Conservation (phyloP, 768 basidiomycete genomes). For the Amanita thiersii region DNA sequence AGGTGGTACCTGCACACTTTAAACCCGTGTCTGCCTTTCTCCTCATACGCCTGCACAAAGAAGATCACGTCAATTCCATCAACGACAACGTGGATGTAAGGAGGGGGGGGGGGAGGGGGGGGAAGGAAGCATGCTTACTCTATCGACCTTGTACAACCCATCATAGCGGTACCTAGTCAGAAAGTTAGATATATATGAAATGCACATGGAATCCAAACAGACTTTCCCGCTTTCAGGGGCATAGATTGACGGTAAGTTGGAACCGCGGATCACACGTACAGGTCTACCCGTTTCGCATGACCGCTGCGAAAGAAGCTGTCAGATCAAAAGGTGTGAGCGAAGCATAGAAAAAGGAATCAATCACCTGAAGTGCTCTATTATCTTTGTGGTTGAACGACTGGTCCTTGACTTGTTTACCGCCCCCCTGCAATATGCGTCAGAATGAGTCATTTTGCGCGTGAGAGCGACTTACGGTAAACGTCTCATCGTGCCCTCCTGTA, state of each 20-base stretch:
- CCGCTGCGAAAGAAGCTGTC: constrained; percentile 14
- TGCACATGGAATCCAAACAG: neutral
- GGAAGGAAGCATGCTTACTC: constrained; percentile 15
- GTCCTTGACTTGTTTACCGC: constrained; percentile 18
- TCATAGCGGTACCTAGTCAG: constrained; percentile 32
- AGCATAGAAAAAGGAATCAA: neutral
- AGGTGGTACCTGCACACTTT: constrained; percentile 22
- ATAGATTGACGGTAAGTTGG: constrained; percentile 19
- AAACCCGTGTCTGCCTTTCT: constrained; percentile 20
- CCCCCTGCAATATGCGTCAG: neutral
- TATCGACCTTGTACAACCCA: constrained; percentile 29
- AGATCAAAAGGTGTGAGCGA: neutral
- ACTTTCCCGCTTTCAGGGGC: constrained; percentile 26
- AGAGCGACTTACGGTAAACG: constrained; percentile 12
- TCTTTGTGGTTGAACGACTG: constrained; percentile 26
- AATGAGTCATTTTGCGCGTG: constrained; percentile 1
- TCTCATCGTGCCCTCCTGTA: constrained; percentile 15
- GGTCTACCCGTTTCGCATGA: constrained; percentile 22
- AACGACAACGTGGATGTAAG: neutral
- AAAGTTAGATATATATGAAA: neutral
- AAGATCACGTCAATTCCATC: neutral
- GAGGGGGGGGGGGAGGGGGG: too few species aligned
- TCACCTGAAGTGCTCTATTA: constrained; percentile 26
- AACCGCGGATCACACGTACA: constrained; percentile 34
- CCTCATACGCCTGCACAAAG: constrained; percentile 18